Evolutionary conservation across 140 eudicot species (phyloP).

Genomic region (Stevia rebaudiana): DNA sequence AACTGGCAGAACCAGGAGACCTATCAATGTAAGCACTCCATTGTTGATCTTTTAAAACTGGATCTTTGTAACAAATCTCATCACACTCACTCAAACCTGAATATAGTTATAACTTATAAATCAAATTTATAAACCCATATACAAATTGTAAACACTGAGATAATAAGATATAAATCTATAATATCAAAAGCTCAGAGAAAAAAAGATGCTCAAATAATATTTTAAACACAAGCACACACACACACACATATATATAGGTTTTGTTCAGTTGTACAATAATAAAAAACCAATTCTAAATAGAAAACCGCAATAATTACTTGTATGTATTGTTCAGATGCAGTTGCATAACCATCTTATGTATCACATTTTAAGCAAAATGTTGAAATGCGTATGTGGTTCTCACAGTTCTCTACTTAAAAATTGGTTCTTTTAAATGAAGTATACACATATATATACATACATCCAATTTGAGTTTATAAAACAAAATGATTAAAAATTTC

Average conservation of each 20-base stretch:
- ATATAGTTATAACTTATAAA: neutral
- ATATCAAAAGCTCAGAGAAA: neutral
- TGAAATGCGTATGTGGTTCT: neutral
- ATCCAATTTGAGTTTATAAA: neutral
- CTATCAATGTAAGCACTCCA: constrained; percentile 99
- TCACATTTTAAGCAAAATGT: neutral
- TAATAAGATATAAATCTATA: too few species aligned
- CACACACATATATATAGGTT: neutral
- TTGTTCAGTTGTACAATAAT: too few species aligned
- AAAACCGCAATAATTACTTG: neutral
- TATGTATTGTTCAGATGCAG: neutral
- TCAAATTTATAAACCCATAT: neutral
- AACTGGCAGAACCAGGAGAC: constrained; percentile 86
- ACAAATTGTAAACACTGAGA: neutral
- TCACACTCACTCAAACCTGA: constrained; percentile 79
- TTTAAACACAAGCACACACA: neutral
- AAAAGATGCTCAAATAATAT: neutral
- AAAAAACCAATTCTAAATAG: neutral
- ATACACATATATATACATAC: neutral
- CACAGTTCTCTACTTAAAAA: neutral
- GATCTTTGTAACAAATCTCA: constrained; percentile 95
- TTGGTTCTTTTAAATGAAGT: neutral
- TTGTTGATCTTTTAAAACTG: constrained; percentile 81
- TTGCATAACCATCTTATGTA: neutral
- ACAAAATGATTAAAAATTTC: neutral